Conservation (phyloP, 2,329 filamentous ascomycete species). For the Bimuria novae-zelandiae region DNA sequence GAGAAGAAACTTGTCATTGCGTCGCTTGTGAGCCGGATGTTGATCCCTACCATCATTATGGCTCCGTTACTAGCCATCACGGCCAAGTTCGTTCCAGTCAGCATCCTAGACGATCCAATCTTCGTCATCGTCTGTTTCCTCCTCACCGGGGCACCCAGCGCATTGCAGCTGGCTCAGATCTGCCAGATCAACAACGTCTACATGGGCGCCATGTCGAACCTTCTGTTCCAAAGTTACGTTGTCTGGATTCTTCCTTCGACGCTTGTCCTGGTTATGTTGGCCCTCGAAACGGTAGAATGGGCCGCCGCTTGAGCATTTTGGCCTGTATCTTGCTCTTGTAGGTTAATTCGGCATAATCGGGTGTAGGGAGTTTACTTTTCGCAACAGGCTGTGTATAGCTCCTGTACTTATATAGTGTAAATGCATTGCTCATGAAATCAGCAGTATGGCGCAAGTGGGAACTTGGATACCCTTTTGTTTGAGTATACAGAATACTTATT, state of each 20-base stretch:
- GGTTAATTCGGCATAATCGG: neutral
- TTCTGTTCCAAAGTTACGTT: constrained; percentile 96
- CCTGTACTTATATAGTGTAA: neutral
- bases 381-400: neutral
- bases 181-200: constrained; percentile 98
- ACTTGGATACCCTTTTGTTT: constrained; percentile 7
- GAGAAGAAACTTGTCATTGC: constrained; percentile 82
- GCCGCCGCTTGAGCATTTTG: constrained; percentile 50
- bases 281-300: constrained; percentile 92
- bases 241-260: constrained; percentile 97
- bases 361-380: neutral
- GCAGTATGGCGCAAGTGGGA: neutral
- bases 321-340: neutral
- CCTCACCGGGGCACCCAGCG: constrained; percentile 89
- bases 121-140: constrained; percentile 98
- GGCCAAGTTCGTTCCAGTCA: constrained; percentile 89
- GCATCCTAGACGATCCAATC: constrained; percentile 95
- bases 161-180: constrained; percentile 93
- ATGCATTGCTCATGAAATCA: neutral
- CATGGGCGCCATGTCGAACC: constrained; percentile 88
- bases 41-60: constrained; percentile 90
- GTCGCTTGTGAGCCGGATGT: constrained; percentile 85
- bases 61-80: constrained; percentile 83
- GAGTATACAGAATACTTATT: too few species aligned
- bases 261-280: constrained; percentile 84